These are phyloP conservation scores for Inosperma sp. DNA, from an alignment of 768 basidiomycete species.

Conservation along the genomic window DNA sequence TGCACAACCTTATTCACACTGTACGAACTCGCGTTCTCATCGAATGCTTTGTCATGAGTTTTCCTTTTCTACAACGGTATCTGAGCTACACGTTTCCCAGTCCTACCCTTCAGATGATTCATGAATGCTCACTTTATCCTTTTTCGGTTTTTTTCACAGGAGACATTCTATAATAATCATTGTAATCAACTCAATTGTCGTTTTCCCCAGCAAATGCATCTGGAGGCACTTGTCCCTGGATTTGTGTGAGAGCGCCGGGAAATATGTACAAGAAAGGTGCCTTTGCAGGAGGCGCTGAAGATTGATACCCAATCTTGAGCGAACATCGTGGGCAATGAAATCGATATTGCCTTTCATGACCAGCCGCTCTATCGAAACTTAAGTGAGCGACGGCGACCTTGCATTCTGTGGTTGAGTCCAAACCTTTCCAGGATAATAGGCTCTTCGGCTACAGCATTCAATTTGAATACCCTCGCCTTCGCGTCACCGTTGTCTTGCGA, in stretches of 20 bases:
- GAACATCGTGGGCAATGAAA: slow-evolving; percentile 68
- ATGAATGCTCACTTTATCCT: too few species aligned
- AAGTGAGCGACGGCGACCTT: background rate
- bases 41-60: slow-evolving; percentile 45
- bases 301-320: slow-evolving; percentile 72
- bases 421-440: slow-evolving; percentile 79
- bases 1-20: slow-evolving; percentile 72
- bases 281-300: slow-evolving; percentile 69
- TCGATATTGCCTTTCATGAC: slow-evolving; percentile 73
- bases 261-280: slow-evolving; percentile 78
- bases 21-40: slow-evolving; percentile 51
- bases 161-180: background rate
- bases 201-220: slow-evolving; percentile 74
- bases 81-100: slow-evolving; percentile 48
- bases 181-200: slow-evolving; percentile 17
- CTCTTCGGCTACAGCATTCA: slow-evolving; percentile 69
- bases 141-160: background rate
- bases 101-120: too few species aligned
- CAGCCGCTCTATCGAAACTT: slow-evolving; percentile 43
- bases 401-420: slow-evolving; percentile 16
- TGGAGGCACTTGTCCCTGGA: slow-evolving; percentile 80
- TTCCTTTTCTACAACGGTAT: slow-evolving; percentile 75
- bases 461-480: slow-evolving; percentile 75
- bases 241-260: slow-evolving; percentile 77
- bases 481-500: slow-evolving; percentile 56